phyloP scores from a whole-genome alignment of 192 early-diverging fungal genomes.

The Nowakowskiella sp. region DNA sequence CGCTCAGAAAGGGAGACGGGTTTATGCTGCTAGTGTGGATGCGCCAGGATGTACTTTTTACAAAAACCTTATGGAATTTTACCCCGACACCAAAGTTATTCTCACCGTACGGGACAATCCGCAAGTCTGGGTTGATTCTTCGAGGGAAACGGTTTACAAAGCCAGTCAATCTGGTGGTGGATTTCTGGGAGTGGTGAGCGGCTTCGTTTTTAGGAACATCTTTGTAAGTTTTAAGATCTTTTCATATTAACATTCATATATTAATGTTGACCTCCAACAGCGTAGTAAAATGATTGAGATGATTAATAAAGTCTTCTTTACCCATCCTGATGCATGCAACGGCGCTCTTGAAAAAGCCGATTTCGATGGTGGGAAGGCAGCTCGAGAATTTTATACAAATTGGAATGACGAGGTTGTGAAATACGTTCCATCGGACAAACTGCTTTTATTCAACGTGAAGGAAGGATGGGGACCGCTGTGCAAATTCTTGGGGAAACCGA shows the following conservation, averaged over 20 bases:
- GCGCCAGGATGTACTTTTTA: slow-evolving; percentile 10
- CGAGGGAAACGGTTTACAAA: background rate
- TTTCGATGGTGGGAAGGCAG: slow-evolving; percentile 10
- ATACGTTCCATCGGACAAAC: slow-evolving; percentile 10
- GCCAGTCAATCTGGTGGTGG: no score
- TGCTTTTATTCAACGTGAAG: slow-evolving; percentile 18
- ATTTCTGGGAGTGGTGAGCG: no score
- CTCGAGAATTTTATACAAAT: slow-evolving; percentile 10
- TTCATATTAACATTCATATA: no score
- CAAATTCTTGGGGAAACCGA: slow-evolving; percentile 14
- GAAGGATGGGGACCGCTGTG: slow-evolving; percentile 29
- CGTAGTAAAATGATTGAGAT: no score
- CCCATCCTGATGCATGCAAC: background rate
- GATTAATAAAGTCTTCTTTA: no score
- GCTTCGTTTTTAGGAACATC: no score
- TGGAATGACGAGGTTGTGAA: slow-evolving; percentile 24
- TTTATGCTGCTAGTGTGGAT: slow-evolving; percentile 17
- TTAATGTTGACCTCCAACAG: no score
- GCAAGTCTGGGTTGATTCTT: slow-evolving; percentile 18
- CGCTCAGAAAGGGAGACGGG: no score
- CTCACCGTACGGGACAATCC: slow-evolving; percentile 21
- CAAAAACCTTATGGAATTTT: slow-evolving; percentile 13
- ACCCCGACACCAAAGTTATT: slow-evolving; percentile 24
- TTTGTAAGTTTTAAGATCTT: no score
- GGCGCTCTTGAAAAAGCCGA: slow-evolving; percentile 11